Conservation (phyloP, 441 rosid species). For the Mallotus japonicus region DNA sequence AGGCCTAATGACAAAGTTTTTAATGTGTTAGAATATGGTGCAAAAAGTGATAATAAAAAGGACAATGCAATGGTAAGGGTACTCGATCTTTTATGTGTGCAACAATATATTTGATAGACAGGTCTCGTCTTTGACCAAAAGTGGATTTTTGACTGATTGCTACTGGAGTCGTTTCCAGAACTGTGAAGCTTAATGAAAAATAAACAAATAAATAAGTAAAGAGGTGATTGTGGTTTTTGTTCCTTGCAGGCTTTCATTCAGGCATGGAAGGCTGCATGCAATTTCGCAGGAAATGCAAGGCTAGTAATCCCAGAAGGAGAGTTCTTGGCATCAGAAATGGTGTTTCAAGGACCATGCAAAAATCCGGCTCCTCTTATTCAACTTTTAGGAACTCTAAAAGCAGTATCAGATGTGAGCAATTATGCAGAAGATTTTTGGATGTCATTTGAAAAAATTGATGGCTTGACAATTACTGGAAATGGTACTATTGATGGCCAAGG, state of each 20-base stretch:
- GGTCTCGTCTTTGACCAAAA: no score
- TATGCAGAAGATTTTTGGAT: constrained; percentile 46
- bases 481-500: constrained; percentile 66
- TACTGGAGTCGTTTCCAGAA: no score
- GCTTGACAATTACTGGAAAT: constrained; percentile 39
- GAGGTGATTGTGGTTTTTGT: neutral
- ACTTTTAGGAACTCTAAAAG: constrained; percentile 40
- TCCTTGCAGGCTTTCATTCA: constrained; percentile 35
- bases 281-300: constrained; percentile 33
- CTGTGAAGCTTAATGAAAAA: no score
- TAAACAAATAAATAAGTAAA: no score
- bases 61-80: constrained; percentile 39
- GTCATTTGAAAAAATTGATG: constrained; percentile 38
- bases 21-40: constrained; percentile 44
- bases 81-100: no score
- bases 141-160: no score
- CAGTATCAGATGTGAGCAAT: constrained; percentile 32
- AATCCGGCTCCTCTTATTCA: constrained; percentile 35
- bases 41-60: constrained; percentile 32
- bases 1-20: constrained; percentile 35
- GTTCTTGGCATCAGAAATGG: constrained; percentile 38
- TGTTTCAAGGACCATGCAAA: constrained; percentile 54
- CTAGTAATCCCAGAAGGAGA: constrained; percentile 45
- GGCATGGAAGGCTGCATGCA: constrained; percentile 51
- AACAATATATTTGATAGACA: no score